Conservation (phyloP, 225 moss, liverwort and hornwort genomes). For the Polytrichum formosum region DNA sequence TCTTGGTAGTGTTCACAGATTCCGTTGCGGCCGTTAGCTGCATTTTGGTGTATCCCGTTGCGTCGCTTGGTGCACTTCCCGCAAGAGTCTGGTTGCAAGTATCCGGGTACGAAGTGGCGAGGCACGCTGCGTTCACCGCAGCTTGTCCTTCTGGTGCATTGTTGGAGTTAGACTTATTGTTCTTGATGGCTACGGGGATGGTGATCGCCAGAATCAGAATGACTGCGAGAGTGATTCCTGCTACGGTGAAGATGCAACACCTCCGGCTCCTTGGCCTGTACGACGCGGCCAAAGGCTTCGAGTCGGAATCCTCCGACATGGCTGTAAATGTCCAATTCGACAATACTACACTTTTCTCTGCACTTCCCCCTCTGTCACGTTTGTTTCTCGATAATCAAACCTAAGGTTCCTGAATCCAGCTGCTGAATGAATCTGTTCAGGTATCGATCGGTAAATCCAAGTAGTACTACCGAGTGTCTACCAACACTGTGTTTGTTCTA, state of each 20-base stretch:
- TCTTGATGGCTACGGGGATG: slow-evolving; percentile 30
- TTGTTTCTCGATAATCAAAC: no score
- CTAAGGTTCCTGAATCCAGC: no score
- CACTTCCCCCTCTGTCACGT: no score
- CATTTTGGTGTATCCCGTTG: slow-evolving; percentile 9
- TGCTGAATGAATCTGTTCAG: no score
- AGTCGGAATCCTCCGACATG: slow-evolving; percentile 37
- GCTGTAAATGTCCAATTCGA: background rate
- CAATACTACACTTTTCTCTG: background rate
- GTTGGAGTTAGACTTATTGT: background rate
- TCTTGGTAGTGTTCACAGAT: background rate
- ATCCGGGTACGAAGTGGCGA: slow-evolving; percentile 41
- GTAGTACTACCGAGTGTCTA: no score
- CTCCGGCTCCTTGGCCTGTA: slow-evolving; percentile 26
- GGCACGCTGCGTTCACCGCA: slow-evolving; percentile 24
- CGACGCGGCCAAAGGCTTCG: slow-evolving; percentile 36
- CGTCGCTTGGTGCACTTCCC: slow-evolving; percentile 1
- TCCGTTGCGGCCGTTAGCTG: background rate
- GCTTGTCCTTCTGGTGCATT: background rate
- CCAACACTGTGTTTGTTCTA: no score
- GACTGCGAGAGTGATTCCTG: slow-evolving; percentile 22
- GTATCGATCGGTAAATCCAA: no score
- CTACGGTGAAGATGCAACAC: slow-evolving; percentile 24
- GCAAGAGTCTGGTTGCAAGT: slow-evolving; percentile 14
- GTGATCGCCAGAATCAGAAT: slow-evolving; percentile 34